Percentiles rank a stretch among this genome's conserved stretches.
These are phyloP conservation scores for Phytophthora nicotianae DNA, from an alignment of 352 stramenopile genomes.

Conservation along the genomic window DNA sequence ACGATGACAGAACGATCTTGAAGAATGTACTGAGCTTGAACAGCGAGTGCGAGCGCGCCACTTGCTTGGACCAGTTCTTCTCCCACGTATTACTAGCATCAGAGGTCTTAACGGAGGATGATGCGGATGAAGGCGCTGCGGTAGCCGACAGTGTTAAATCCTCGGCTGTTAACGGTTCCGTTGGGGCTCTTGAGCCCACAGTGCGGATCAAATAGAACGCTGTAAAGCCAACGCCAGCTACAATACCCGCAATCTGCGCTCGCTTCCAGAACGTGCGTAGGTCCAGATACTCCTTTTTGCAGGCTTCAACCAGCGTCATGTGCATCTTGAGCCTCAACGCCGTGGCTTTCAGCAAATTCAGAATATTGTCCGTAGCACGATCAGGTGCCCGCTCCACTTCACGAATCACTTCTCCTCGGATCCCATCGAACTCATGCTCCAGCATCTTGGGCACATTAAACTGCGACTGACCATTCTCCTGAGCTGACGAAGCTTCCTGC, in stretches of 20 bases:
- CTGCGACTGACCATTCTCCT: constrained; percentile 19
- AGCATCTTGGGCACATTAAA: constrained; percentile 74
- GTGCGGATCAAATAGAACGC: constrained; percentile 84
- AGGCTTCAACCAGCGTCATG: constrained; percentile 75
- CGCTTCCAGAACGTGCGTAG: constrained; percentile 76
- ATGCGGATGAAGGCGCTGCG: constrained; percentile 10
- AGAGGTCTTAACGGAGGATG: constrained; percentile 11
- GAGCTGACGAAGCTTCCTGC: constrained; percentile 20
- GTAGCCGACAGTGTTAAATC: constrained; percentile 20
- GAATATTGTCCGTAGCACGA: constrained; percentile 81
- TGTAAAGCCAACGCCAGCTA: constrained; percentile 61
- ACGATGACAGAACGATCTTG: constrained; percentile 74
- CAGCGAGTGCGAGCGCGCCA: constrained; percentile 64
- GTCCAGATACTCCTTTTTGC: constrained; percentile 79
- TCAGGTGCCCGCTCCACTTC: constrained; percentile 84
- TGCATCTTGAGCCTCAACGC: constrained; percentile 86
- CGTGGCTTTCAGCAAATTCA: constrained; percentile 86
- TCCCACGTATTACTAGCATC: constrained; percentile 54
- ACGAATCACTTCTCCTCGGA: constrained; percentile 81
- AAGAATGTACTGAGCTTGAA: constrained; percentile 77
- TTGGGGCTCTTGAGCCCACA: constrained; percentile 35
- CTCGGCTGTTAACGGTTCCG: constrained; percentile 41
- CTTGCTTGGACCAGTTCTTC: constrained; percentile 80
- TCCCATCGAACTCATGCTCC: constrained; percentile 88
- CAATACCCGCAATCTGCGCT: constrained; percentile 66